Conservation (phyloP, 2,329 filamentous ascomycete species). For the Aspergillus japonicus region DNA sequence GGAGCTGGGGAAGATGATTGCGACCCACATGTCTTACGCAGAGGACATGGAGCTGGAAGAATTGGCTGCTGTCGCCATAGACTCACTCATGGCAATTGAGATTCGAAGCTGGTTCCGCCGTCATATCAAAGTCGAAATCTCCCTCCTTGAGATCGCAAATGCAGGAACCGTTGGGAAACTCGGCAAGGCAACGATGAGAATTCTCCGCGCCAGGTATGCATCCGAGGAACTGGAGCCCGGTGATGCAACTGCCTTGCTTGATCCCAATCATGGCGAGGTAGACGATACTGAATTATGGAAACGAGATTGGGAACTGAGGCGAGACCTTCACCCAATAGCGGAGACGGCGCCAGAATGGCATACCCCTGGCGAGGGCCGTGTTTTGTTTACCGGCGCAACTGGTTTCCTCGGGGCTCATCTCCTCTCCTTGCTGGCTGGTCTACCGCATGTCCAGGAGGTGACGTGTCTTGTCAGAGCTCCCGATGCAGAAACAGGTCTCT, state of each 20-base stretch:
- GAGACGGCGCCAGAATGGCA: conserved; percentile 6
- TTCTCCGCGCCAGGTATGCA: conserved; percentile 15
- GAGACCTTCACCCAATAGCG: conserved; percentile 5
- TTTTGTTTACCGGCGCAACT: conserved; percentile 18
- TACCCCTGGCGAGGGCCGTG: conserved; percentile 8
- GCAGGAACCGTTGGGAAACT: conserved; percentile 19
- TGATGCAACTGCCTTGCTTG: too few relatives aligned
- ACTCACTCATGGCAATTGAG: conserved; percentile 32
- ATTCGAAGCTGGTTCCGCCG: conserved; percentile 29
- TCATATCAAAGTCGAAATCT: conserved; percentile 24
- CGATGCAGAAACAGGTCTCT: neutral
- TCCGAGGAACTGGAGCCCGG: neutral
- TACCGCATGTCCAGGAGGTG: conserved; percentile 12
- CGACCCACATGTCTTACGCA: conserved; percentile 9
- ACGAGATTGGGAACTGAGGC: conserved; percentile 8
- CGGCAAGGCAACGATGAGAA: conserved; percentile 8
- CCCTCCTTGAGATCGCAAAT: conserved; percentile 57
- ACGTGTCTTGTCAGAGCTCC: conserved; percentile 18
- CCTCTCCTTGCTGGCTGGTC: conserved; percentile 3
- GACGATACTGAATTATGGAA: neutral
- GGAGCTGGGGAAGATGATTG: conserved; percentile 16
- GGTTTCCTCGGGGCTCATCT: conserved; percentile 17
- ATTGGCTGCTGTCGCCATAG: conserved; percentile 21
- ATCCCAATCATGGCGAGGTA: too few relatives aligned
- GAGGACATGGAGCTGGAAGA: conserved; percentile 23